These are phyloP conservation scores for Andrographis paniculata DNA, from an alignment of 305 asterid species.

Conservation along the genomic window DNA sequence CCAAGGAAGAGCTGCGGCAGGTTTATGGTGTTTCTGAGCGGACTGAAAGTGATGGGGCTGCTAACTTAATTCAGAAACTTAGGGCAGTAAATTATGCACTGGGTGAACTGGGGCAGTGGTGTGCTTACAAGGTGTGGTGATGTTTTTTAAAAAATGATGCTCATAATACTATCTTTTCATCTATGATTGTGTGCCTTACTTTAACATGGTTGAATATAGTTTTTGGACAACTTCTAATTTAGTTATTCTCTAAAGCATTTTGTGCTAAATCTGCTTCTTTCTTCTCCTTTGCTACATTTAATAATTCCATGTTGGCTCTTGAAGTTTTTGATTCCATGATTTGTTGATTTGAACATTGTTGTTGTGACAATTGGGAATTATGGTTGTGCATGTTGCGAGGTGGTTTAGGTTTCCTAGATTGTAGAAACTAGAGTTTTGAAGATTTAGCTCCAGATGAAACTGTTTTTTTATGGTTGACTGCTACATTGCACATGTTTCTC, in stretches of 20 bases:
- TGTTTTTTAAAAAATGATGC: too few relatives aligned
- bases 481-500: constrained; percentile 10
- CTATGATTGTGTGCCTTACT: too few relatives aligned
- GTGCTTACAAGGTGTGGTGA: constrained; percentile 77
- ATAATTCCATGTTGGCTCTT: constrained; percentile 2
- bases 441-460: constrained; percentile 12
- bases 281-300: too few relatives aligned
- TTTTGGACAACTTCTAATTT: too few relatives aligned
- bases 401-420: not conserved
- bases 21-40: constrained; percentile 99
- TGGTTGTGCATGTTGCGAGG: too few relatives aligned
- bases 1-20: constrained; percentile 88
- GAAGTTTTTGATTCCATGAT: not conserved
- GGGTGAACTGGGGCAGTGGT: constrained; percentile 99
- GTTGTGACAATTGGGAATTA: too few relatives aligned
- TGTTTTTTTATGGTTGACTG: constrained; percentile 17
- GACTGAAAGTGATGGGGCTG: constrained; percentile 99
- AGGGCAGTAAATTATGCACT: constrained; percentile 98
- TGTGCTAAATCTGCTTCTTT: too few relatives aligned
- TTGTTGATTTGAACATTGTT: constrained; percentile 8
- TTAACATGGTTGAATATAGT: too few relatives aligned
- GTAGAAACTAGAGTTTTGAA: not conserved
- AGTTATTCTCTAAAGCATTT: too few relatives aligned
- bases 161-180: too few relatives aligned
- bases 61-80: constrained; percentile 86